Evolutionary conservation across 2,329 filamentous ascomycete species (phyloP), one percentile per base, ranked within the genome.

Genomic region (Penicillium expansum): DNA sequence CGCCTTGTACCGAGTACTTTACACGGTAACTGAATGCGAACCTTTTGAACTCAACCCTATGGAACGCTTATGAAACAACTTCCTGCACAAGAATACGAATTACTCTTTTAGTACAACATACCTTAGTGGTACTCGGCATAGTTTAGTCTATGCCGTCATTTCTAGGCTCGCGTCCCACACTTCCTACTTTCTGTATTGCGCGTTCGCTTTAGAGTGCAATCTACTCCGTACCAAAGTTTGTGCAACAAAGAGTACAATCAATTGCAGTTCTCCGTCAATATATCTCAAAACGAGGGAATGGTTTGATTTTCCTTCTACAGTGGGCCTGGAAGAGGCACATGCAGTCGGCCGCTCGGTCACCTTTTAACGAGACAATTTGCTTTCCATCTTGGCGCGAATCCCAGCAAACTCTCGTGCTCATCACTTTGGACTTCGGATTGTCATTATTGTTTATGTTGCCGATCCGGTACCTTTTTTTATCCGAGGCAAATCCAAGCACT

Each of bases 141-240:
- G 35, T 53, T 41, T 44, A 57, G 55, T 54, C 53, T 56, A 64
- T 65, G 62, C 62, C 67, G 68, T 72, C 67, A 72, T 69, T 61
- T 54, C 64, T 61, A 54, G 60, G 55, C 48, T 70, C 69, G 65
- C 69, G 67, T 72, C 64, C 69, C 70, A 67, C 67, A 65, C 65
- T 67, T 67, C 58, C 38, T 24, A 38, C 58, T 61, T 52, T 43
- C 10, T n/a, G 51, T 56, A 51, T 54, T 64, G 61, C 62, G 60
- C 56, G 57, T 67, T 65, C 59, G 62, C 63, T 58, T 22, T 55
- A 55, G 57, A 48, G n/a, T 48, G 33, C 20, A 53, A 30, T 49
- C 41, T n/a, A n/a, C n/a, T n/a, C n/a, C n/a, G n/a, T n/a, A 47
- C 13, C 11, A 24, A 42, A n/a, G 5, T 24, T 48, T 33, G n/a